Base-by-base conservation (phyloP, 176 grass and related monocot species). In the Bolboschoenus planiculmis region DNA sequence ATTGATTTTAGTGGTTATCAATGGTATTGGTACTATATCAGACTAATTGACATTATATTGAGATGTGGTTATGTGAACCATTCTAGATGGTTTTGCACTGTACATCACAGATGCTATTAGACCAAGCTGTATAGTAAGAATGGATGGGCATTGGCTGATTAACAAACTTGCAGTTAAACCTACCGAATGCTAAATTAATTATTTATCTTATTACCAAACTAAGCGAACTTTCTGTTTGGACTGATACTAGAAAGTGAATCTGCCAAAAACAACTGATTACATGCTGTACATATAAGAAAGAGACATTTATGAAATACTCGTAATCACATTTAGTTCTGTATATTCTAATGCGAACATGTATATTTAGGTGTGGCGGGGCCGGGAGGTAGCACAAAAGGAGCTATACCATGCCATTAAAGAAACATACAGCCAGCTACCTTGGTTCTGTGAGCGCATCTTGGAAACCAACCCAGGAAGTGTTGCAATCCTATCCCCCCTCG, bases 401-500 rank as follows among this genome's bases (percentile, higher is more conserved):
- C 80, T 98, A 48, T 98, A 90, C 84, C 90, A 98, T 79, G 83
- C 91, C 54, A 85, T 95, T 58, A 93, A 91, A 72, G 95, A 98
- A 86, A 93, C 95, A 13, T 98, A 93, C 31, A 89, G 84, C 81
- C 95, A 95, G 70, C 88, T 98, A 57, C 92, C 95, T 40, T 98
- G 92, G 92, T 98, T 93, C 83, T 90, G 82, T 68, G 92, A 98
- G 59, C 92, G 87, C 37, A 90, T 98, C 89, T 79, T 91, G 34
- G 90, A 98, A 85, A 88, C 95, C 29, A 98, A 98, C 74, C 92
- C 95, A 36, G 95, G 95, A 47, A 98, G 95, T 87, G 87, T 92
- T 79, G 92, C 92, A 54, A 63, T 93, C 47, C 64, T 98, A 34
- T 95, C 88, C 56, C 86, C 87, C 5, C 86, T 91, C 36, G 83